Evolutionary conservation across 2,329 filamentous ascomycete species (phyloP).

Genomic region (Cercospora sp.): DNA sequence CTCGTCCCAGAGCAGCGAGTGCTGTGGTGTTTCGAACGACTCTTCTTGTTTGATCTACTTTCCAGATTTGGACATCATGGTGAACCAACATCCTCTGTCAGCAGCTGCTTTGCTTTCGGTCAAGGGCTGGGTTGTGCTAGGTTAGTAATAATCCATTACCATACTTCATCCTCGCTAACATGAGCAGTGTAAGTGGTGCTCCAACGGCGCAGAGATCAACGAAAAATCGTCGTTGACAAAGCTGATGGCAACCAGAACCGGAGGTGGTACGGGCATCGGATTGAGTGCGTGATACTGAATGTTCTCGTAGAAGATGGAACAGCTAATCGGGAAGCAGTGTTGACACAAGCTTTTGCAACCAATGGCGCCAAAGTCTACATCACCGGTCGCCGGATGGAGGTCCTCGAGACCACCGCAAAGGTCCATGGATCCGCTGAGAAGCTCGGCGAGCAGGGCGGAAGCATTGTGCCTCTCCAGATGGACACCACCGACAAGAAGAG

Average conservation of each 20-base stretch:
- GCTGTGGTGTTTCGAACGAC: not conserved
- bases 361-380: conserved; percentile 3
- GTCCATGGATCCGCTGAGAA: not conserved
- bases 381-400: not conserved
- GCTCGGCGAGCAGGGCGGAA: not conserved
- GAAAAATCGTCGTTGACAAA: not conserved
- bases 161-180: not conserved
- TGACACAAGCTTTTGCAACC: not conserved
- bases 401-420: not conserved
- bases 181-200: not conserved
- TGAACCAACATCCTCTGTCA: not conserved
- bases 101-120: not conserved
- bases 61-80: not conserved
- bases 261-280: not conserved
- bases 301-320: not conserved
- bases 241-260: not conserved
- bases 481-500: conserved; percentile 46
- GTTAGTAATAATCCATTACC: not conserved
- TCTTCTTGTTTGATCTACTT: not conserved
- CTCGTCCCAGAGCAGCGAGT: not conserved
- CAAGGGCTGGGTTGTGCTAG: not conserved
- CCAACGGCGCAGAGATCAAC: not conserved
- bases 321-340: not conserved
- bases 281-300: not conserved
- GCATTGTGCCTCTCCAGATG: conserved; percentile 45